Percentiles rank a stretch among this genome's conserved stretches.
phyloP scores from a whole-genome alignment of 164 flowering plant species.

The Malania oleifera region DNA sequence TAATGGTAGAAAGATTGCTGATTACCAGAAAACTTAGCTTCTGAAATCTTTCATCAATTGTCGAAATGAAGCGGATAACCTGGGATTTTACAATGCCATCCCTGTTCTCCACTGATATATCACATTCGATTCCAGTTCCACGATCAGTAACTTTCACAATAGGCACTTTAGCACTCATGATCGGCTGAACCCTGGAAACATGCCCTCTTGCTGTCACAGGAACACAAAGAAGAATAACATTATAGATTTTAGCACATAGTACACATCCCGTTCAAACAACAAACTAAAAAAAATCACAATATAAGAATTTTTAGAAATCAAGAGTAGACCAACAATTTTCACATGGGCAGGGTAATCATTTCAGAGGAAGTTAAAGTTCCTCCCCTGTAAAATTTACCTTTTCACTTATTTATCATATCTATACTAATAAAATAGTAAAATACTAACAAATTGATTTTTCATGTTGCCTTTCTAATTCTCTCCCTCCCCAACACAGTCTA shows the following conservation, averaged over 20 bases:
- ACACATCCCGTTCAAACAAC: neutral
- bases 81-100: constrained; percentile 62
- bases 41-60: constrained; percentile 67
- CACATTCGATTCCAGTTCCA: constrained; percentile 69
- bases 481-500: no score
- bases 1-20: neutral
- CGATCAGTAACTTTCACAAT: constrained; percentile 51
- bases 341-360: no score
- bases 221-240: neutral
- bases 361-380: no score
- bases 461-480: no score
- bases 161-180: constrained; percentile 64
- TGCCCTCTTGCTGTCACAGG: constrained; percentile 40
- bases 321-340: no score
- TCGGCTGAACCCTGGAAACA: constrained; percentile 41
- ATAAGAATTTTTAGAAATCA: no score
- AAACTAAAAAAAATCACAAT: no score
- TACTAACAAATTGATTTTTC: no score
- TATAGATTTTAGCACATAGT: neutral
- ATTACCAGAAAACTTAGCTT: constrained; percentile 57
- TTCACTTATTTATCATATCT: no score
- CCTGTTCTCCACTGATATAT: constrained; percentile 63
- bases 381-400: no score
- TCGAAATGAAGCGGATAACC: constrained; percentile 41
- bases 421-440: no score